phyloP scores from a whole-genome alignment of 305 asterid species.

The Salvia sclarea region DNA sequence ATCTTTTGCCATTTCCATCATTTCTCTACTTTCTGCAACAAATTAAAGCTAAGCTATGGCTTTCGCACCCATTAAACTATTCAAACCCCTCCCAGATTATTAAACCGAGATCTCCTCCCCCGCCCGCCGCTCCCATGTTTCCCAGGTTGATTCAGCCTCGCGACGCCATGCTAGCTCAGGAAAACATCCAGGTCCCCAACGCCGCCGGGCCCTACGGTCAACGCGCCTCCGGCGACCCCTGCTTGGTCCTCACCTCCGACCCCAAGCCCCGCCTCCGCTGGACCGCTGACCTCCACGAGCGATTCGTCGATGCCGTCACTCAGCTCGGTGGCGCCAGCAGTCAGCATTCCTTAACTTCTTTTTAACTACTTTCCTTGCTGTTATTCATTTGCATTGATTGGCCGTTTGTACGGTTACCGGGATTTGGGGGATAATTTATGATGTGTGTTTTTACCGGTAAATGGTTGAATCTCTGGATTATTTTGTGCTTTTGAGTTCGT shows the following conservation, averaged over 20 bases:
- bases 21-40: slow-evolving; percentile 35
- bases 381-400: slow-evolving; percentile 1
- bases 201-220: slow-evolving; percentile 46
- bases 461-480: slow-evolving; percentile 27
- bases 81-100: slow-evolving; percentile 33
- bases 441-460: neutral
- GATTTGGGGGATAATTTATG: neutral
- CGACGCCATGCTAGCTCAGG: slow-evolving; percentile 42
- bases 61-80: slow-evolving; percentile 40
- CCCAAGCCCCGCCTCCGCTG: slow-evolving; percentile 88
- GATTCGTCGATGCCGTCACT: slow-evolving; percentile 84
- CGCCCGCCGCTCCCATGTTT: slow-evolving; percentile 37
- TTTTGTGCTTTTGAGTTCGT: neutral
- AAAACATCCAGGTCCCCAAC: slow-evolving; percentile 30
- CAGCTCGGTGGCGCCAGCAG: slow-evolving; percentile 91
- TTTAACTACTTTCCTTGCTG: neutral
- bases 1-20: slow-evolving; percentile 30
- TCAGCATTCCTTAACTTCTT: slow-evolving; percentile 39
- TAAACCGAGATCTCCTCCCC: slow-evolving; percentile 38
- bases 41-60: slow-evolving; percentile 24
- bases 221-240: slow-evolving; percentile 57
- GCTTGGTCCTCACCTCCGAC: slow-evolving; percentile 73
- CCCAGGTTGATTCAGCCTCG: slow-evolving; percentile 59
- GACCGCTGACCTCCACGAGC: slow-evolving; percentile 89
- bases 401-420: neutral